Conservation (phyloP, 2,329 filamentous ascomycete species). For the Chrysoporthe austroafricana region DNA sequence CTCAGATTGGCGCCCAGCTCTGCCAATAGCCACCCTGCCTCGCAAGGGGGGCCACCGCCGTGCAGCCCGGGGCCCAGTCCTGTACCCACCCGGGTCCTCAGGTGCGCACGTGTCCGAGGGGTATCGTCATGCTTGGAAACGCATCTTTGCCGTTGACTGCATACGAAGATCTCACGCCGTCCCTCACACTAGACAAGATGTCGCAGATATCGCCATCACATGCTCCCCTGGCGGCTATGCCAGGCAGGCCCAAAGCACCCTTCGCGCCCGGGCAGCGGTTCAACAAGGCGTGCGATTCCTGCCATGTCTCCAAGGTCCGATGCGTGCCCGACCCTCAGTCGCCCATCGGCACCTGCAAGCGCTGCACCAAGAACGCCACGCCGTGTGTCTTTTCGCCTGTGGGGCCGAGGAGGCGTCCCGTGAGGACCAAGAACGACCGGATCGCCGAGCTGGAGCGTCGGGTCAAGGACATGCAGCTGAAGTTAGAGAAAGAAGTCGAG, state of each 20-base stretch:
- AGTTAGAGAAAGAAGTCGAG: slow-evolving; percentile 22
- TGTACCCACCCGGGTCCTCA: background rate
- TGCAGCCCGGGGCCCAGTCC: background rate
- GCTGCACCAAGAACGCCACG: slow-evolving; percentile 26
- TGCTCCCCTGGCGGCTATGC: background rate
- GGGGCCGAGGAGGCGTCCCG: slow-evolving; percentile 23
- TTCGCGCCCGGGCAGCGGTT: slow-evolving; percentile 15
- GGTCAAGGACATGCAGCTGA: slow-evolving; percentile 28
- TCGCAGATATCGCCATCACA: background rate
- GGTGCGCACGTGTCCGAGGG: background rate
- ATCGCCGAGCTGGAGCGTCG: slow-evolving; percentile 28
- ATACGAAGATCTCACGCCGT: background rate
- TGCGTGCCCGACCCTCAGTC: slow-evolving; percentile 26
- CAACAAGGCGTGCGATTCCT: slow-evolving; percentile 28
- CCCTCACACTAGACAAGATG: background rate
- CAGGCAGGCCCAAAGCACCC: slow-evolving; percentile 6
- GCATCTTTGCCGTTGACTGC: background rate
- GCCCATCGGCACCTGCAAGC: slow-evolving; percentile 24
- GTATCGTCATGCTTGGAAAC: background rate
- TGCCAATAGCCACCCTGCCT: background rate
- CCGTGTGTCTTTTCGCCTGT: slow-evolving; percentile 27
- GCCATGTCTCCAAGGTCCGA: slow-evolving; percentile 27
- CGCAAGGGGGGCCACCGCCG: background rate
- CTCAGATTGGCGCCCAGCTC: background rate
- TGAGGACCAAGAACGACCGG: slow-evolving; percentile 27